Conservation (phyloP, 768 basidiomycete species). For the Leucocoprinus sp. region DNA sequence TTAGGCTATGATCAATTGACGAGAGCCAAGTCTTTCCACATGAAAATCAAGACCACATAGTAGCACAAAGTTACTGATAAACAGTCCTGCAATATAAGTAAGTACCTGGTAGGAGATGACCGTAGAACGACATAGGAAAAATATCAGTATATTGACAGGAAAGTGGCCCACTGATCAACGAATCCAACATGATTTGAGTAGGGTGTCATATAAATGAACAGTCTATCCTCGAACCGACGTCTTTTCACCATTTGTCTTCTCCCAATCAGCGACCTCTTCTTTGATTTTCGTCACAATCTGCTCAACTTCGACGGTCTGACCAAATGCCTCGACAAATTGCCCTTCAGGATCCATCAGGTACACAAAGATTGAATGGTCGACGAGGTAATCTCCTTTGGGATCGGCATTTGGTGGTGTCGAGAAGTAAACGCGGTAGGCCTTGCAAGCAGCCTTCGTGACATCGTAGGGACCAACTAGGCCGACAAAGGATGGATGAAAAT, state of each 20-base stretch:
- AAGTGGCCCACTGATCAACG: too few species aligned
- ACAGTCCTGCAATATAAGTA: not conserved
- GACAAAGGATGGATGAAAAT: constrained; percentile 87
- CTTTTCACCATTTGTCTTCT: constrained; percentile 30
- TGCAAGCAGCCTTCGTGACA: constrained; percentile 81
- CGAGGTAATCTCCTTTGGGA: constrained; percentile 88
- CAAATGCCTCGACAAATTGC: constrained; percentile 94
- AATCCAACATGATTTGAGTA: too few species aligned
- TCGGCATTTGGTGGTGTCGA: constrained; percentile 88
- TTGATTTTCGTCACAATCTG: constrained; percentile 60
- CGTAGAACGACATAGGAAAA: too few species aligned
- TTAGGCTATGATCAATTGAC: constrained; percentile 83
- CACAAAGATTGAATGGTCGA: constrained; percentile 95
- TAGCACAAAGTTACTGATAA: not conserved
- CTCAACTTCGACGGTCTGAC: constrained; percentile 64
- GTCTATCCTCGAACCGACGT: constrained; percentile 14
- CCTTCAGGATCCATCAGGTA: constrained; percentile 97
- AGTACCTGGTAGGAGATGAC: too few species aligned
- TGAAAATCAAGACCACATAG: constrained; percentile 61
- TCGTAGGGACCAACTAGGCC: constrained; percentile 84
- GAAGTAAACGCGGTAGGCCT: constrained; percentile 96
- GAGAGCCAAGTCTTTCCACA: constrained; percentile 70
- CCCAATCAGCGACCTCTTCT: constrained; percentile 39
- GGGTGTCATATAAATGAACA: not conserved
- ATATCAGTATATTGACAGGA: not conserved